These are phyloP conservation scores for Dothistroma pini DNA, from an alignment of 2,329 filamentous ascomycete species.

Conservation along the genomic window DNA sequence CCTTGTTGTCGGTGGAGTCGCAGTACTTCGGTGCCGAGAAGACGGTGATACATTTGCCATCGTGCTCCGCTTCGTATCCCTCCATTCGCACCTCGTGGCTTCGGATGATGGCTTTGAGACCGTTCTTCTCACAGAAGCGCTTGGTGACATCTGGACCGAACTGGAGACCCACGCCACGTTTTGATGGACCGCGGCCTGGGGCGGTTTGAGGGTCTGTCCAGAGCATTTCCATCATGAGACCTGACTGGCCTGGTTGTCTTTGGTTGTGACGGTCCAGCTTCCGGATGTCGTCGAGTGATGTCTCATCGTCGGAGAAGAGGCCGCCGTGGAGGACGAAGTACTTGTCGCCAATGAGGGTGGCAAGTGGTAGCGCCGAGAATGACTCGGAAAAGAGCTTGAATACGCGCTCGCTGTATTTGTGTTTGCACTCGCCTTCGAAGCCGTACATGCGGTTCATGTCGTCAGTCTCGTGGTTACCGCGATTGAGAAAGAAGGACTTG, in stretches of 20 bases:
- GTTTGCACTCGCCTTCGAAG: conserved; percentile 97
- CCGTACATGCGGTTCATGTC: conserved; percentile 97
- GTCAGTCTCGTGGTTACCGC: conserved; percentile 94
- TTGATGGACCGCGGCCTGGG: conserved; percentile 86
- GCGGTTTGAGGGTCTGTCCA: conserved; percentile 94
- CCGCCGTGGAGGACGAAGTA: conserved; percentile 92
- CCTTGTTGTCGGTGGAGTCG: conserved; percentile 96
- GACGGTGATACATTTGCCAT: conserved; percentile 93
- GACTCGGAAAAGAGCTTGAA: conserved; percentile 99
- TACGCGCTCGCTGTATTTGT: conserved; percentile 92
- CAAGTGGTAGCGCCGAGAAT: conserved; percentile 89
- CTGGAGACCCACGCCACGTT: conserved; percentile 92
- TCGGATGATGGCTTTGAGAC: conserved; percentile 88
- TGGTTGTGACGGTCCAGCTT: conserved; percentile 89
- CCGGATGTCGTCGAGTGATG: conserved; percentile 87
- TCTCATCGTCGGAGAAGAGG: conserved; percentile 91
- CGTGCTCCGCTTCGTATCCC: conserved; percentile 97
- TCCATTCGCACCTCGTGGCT: conserved; percentile 99
- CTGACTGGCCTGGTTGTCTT: conserved; percentile 85
- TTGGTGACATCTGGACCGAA: conserved; percentile 97
- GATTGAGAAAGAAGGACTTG: conserved; percentile 82
- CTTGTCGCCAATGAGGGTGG: conserved; percentile 85
- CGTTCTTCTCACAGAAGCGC: conserved; percentile 94
- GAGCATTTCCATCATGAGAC: conserved; percentile 99
- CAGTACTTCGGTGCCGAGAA: conserved; percentile 98